Base-by-base conservation (phyloP, 768 basidiomycete genomes). In the Termitomyces sp. region DNA sequence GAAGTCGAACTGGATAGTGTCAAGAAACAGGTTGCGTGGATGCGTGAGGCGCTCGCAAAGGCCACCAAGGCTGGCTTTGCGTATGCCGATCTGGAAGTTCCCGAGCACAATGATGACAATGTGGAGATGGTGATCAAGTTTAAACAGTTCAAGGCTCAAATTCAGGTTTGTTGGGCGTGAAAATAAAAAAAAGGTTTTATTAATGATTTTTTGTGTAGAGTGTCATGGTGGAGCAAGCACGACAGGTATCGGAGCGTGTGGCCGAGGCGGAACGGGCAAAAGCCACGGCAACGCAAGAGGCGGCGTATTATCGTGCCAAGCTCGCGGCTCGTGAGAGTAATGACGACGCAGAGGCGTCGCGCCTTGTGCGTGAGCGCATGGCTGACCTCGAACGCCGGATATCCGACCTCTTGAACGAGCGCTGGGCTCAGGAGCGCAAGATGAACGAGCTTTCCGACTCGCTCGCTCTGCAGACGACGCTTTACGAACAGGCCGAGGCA, bases 261-360 rank as follows among this genome's bases (percentile, higher is more conserved):
- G 78, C 83, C 4, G 90, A 93, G 53, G 88, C 91, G 0, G 92
- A 95, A 61, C 83, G 89, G 52, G 72, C 85, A 61, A 87, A 88
- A 60, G 70, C 79, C 7, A 86, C 83, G 44, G 97, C 97, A 1
- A 73, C 90, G 8, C 92, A 98, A 71, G 97, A 99, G 72, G 90
- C 95, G 2, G 92, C 94, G 1, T 98, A 90, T 74, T 97, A 94
- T 69, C 92, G 95, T 51, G 92, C 95, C 48, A 98, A 98, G 73
- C 76, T 96, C n/a, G 81, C 86, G 3, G 94, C 96, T 0, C 73
- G 92, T 52, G 97, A 98, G 69, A 73, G 81, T 1, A 78, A 81
- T 45, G 81, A 84, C 18, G 80, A 86, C 10, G 67, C 73, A 6
- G 94, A 96, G 35, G 66, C 85, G 2, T 73, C 77, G 33, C 85